Percentiles rank a stretch among this genome's conserved stretches.
phyloP scores from a whole-genome alignment of 495 filamentous ascomycete species.

The Delitschia confertaspora region DNA sequence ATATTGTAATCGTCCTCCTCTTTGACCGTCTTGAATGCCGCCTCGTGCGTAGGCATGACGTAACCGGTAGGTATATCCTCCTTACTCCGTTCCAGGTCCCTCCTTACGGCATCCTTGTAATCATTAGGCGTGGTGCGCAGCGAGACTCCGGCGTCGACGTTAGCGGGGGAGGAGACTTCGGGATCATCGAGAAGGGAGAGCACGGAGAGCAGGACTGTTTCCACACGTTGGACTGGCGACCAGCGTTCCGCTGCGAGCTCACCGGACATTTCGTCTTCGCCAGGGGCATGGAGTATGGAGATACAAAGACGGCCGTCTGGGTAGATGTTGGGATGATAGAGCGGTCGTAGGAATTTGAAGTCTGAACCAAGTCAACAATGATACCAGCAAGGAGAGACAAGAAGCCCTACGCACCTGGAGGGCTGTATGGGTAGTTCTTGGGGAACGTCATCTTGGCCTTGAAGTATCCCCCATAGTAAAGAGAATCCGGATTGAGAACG shows the following conservation, averaged over 20 bases:
- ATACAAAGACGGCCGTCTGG: conserved; percentile 85
- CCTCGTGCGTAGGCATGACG: conserved; percentile 66
- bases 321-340: conserved; percentile 93
- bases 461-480: conserved; percentile 90
- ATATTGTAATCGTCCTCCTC: conserved; percentile 58
- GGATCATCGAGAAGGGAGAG: conserved; percentile 90
- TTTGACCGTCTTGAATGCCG: conserved; percentile 55
- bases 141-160: conserved; percentile 86
- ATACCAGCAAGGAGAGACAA: background rate
- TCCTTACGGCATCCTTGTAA: conserved; percentile 61
- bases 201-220: conserved; percentile 87
- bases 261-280: conserved; percentile 85
- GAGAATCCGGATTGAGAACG: conserved; percentile 81
- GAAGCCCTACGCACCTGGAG: conserved; percentile 55
- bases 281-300: conserved; percentile 87
- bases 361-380: conserved; percentile 34
- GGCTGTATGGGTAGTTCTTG: conserved; percentile 78
- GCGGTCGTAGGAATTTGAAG: conserved; percentile 74
- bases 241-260: conserved; percentile 84
- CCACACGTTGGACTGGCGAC: conserved; percentile 85
- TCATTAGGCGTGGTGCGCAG: conserved; percentile 58
- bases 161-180: conserved; percentile 85
- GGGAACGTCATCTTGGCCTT: conserved; percentile 82
- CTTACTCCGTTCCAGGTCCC: conserved; percentile 64
- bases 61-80: conserved; percentile 72